Evolutionary conservation across 169 alveolate genomes (phyloP), one percentile per base, ranked within the genome.

Genomic region (Cyclospora cayetanensis): DNA sequence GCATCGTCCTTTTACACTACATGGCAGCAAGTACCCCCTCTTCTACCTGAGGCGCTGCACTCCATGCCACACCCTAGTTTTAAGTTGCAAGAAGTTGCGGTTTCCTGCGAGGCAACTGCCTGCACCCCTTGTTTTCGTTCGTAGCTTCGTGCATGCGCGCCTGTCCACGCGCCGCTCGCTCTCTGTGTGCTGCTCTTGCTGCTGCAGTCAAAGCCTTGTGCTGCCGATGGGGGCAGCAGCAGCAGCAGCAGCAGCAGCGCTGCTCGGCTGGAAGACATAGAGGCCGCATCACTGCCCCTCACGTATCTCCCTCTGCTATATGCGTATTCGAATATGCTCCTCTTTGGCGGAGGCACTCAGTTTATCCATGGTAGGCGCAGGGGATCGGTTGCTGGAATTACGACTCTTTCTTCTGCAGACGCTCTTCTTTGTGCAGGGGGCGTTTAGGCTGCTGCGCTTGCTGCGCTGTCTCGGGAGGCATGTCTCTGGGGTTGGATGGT

Each of bases 221-320:
- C 76, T 65, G 76, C 76, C 31, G 55, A 46, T 7, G 15, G 55
- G 22, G 15, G 55, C 55, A n/a, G 76, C 76, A 65, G 76, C 76
- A 65, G 76, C 76, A 65, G 76, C 76, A 65, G 76, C 76, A 65
- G 76, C 76, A 65, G 76, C 76, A 65, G 76, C 76, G 39, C 76
- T 20, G 31, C 43, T 27, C 37, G 76, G 12, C 39, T 65, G 12
- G 76, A 65, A 31, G 76, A 65, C 43, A 65, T 65, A 22, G 76
- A 65, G 76, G n/a, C 34, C 31, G 76, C 31, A 18, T 65, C 76
- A 27, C 2, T 70, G 31, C 82, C 53, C 20, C 53, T 70, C n/a
- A 70, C 55, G 2, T 53, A 70, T 70, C 53, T 70, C 20, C 82
- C 46, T 5, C 27, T 70, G 82, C 53, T 70, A 27, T 53, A 70